Evolutionary conservation across 345 rosid species (phyloP).

Genomic region (Conringia planisiliqua): DNA sequence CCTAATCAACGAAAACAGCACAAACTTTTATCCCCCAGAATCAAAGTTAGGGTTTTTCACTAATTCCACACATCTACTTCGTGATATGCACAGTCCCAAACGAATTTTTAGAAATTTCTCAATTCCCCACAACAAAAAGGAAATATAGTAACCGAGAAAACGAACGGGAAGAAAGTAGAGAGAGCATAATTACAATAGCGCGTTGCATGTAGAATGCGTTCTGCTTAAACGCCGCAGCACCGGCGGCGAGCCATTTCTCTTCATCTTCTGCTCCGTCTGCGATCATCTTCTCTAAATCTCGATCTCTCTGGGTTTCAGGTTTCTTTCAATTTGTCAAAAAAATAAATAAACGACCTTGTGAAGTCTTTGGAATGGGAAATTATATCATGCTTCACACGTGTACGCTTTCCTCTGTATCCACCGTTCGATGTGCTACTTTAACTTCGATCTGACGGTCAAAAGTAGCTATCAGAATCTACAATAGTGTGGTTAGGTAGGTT

Average conservation of each 20-base stretch:
- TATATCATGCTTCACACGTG: constrained; percentile 4
- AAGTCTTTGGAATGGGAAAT: constrained; percentile 24
- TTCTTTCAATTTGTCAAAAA: constrained; percentile 16
- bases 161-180: not conserved
- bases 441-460: constrained; percentile 13
- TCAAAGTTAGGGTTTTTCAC: constrained; percentile 34
- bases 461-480: not conserved
- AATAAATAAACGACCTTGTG: constrained; percentile 4
- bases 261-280: constrained; percentile 86
- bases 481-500: not conserved
- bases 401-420: not conserved
- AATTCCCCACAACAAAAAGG: not conserved
- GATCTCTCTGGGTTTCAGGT: constrained; percentile 36
- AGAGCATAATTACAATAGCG: constrained; percentile 62
- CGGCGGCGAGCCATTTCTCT: constrained; percentile 97
- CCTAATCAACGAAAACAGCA: constrained; percentile 40
- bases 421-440: constrained; percentile 12
- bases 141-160: constrained; percentile 13
- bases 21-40: not conserved
- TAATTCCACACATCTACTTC: not conserved
- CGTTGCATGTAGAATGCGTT: constrained; percentile 99
- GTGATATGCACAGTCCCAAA: not conserved
- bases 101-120: not conserved
- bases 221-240: constrained; percentile 92
- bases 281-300: constrained; percentile 56